Base-by-base conservation (phyloP, 176 grass and related monocot genomes). In the Saccharum officinarum region DNA sequence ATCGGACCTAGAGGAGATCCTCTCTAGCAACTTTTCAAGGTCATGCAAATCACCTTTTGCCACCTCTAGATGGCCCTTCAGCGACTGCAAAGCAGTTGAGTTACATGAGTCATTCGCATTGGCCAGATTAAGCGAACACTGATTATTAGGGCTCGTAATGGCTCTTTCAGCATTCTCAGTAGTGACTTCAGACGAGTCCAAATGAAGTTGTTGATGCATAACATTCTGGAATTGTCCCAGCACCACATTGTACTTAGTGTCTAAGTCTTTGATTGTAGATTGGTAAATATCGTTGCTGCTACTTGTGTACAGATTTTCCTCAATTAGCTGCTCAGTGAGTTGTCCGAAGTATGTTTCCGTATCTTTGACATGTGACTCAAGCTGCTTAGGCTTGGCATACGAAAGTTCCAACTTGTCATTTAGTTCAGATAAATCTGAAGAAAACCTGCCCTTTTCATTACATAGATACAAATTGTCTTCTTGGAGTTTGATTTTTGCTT, bases 11-110 rank as follows among this genome's bases (percentile, higher is more conserved):
- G 73, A 93, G 25, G 84, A 89, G 83, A 95, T 68, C 72, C 81
- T 88, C 78, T 98, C 83, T 47, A 98, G 61, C 80, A 92, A 91
- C 69, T 79, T 92, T 87, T 92, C 86, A 86, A 98, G 90, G 50
- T 94, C 89, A 74, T 70, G 71, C 66, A 98, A 83, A 85, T 94
- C 89, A 83, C 42, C 64, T 83, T 92, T 92, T 9, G 93, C 87
- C 67, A 91, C 69, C 45, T 91, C 83, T 54, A 98, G 46, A 64
- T 92, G 93, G 64, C 82, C 34, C 76, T 89, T 94, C 78, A 98
- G 72, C 59, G 85, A 83, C 57, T 50, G 82, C 49, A 92, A 87
- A 85, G 87, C 76, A 81, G 34, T 68, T 72, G 72, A 90, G 50
- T 87, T 88, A 57, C 79, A 80, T 61, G 77, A 64, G 65, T 81